These are phyloP conservation scores for Pythium rhizo-oryzae DNA, from an alignment of 352 stramenopile genomes.

Conservation along the genomic window DNA sequence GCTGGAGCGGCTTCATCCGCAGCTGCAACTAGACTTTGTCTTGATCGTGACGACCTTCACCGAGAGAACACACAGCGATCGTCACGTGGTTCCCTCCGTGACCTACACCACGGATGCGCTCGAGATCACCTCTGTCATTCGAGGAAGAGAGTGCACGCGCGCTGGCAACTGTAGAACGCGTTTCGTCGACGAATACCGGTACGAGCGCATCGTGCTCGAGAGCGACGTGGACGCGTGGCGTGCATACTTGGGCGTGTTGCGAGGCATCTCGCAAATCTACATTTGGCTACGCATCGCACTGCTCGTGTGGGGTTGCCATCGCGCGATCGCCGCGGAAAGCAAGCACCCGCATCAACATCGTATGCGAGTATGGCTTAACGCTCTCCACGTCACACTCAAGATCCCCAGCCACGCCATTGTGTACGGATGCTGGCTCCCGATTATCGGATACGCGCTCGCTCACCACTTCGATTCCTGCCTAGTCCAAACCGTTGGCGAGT, in stretches of 20 bases:
- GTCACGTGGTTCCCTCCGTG: neutral
- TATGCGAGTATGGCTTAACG: neutral
- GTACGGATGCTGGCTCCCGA: slow-evolving; percentile 36
- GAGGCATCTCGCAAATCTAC: slow-evolving; percentile 39
- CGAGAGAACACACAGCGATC: slow-evolving; percentile 2
- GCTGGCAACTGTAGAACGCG: neutral
- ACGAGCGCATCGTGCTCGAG: slow-evolving; percentile 41
- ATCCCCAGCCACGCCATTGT: slow-evolving; percentile 40
- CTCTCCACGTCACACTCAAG: slow-evolving; percentile 16
- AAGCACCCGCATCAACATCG: neutral
- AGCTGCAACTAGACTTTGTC: slow-evolving; percentile 9
- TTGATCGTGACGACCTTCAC: slow-evolving; percentile 2
- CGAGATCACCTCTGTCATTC: slow-evolving; percentile 17
- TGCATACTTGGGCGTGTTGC: slow-evolving; percentile 29
- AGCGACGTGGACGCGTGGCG: slow-evolving; percentile 42
- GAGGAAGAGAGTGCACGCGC: slow-evolving; percentile 5
- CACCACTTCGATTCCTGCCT: slow-evolving; percentile 30
- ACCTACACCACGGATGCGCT: neutral
- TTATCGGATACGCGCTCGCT: slow-evolving; percentile 27
- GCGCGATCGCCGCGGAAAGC: slow-evolving; percentile 7
- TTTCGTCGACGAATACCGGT: slow-evolving; percentile 45
- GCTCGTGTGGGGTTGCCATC: slow-evolving; percentile 32
- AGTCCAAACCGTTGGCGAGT: slow-evolving; percentile 27
- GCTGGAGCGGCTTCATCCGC: slow-evolving; percentile 4
- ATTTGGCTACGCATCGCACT: slow-evolving; percentile 47